Base-by-base conservation (phyloP, 257 asterid genomes). In the Sherardia arvensis region DNA sequence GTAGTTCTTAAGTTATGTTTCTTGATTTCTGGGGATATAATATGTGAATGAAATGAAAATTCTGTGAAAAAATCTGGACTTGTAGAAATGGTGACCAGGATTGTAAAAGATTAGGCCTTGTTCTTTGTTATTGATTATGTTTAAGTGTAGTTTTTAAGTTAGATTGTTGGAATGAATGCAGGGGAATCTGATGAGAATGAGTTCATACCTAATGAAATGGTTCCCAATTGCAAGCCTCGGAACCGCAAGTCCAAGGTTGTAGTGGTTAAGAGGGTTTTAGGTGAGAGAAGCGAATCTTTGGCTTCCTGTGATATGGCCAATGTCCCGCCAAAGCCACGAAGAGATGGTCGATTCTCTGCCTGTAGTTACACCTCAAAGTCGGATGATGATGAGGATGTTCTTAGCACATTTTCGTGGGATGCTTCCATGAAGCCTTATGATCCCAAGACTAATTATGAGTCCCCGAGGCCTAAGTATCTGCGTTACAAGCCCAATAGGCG, bases 391-490 rank as follows among this genome's bases (percentile, higher is more conserved):
- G 84, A 66, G 62, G 84, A 79, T 5, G 74, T 33, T 64, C 67
- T 57, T 12, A 59, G 48, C 32, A 57, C 51, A 28, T 34, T 55
- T 53, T 43, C 32, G 34, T 75, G 30, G 38, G 75, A 69, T 69
- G 71, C 77, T 12, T 79, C 82, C 55, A n/a, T 61, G 53, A 78
- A 77, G 65, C 81, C 71, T 17, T 85, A 77, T 69, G 85, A 87
- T 56, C 90, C 91, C 59, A 59, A 66, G 64, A 82, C 71, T 26
- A 79, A 81, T 76, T 80, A 71, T 72, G 84, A 74, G 26, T 76
- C 85, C 51, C 93, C 95, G 0, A 78, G 97, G 83, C 97, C 96
- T 40, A 82, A 76, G 78, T 90, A 64, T 72, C 74, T 87, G 61
- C 87, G 95, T 2, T 87, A 76, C 71, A 69, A 84, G 71, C 96